Conservation (phyloP, 352 stramenopile genomes). For the Phytophthora fragariaefolia region DNA sequence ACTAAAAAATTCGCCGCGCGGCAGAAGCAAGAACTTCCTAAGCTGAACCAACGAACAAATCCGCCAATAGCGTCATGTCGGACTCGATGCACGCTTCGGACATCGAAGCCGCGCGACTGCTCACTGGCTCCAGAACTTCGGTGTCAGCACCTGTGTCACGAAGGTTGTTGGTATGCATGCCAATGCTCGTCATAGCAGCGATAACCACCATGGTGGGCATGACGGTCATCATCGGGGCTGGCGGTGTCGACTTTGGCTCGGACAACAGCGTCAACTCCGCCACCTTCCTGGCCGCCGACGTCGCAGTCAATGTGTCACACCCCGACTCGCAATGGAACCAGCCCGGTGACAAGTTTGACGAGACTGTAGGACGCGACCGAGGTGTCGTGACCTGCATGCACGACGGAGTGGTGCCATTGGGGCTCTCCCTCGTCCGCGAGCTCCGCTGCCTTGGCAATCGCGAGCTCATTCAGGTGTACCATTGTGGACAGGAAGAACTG, state of each 20-base stretch:
- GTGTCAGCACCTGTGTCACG: slow-evolving; percentile 10
- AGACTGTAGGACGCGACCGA: slow-evolving; percentile 29
- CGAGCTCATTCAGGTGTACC: slow-evolving; percentile 48
- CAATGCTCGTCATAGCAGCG: slow-evolving; percentile 20
- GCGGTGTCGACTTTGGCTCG: slow-evolving; percentile 18
- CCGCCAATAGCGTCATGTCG: slow-evolving; percentile 4
- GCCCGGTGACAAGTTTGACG: slow-evolving; percentile 38
- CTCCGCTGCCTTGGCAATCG: slow-evolving; percentile 46
- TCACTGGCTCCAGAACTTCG: slow-evolving; percentile 9
- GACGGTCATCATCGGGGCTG: slow-evolving; percentile 21
- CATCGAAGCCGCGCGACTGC: slow-evolving; percentile 15
- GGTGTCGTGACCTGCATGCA: slow-evolving; percentile 48
- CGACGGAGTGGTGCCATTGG: slow-evolving; percentile 39
- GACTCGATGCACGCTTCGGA: slow-evolving; percentile 6
- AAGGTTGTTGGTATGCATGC: slow-evolving; percentile 25
- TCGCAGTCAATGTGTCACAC: slow-evolving; percentile 19
- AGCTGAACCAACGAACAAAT: background rate
- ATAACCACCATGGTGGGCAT: slow-evolving; percentile 30
- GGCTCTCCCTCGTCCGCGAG: slow-evolving; percentile 47
- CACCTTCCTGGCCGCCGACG: slow-evolving; percentile 24
- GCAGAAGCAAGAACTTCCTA: background rate
- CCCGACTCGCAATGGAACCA: slow-evolving; percentile 25
- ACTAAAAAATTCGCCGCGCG: slow-evolving; percentile 15
- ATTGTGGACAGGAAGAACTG: slow-evolving; percentile 45
- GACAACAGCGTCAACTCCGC: slow-evolving; percentile 19